Conservation (phyloP, 2,329 filamentous ascomycete genomes). For the Phaeophleospora eucalypticola region DNA sequence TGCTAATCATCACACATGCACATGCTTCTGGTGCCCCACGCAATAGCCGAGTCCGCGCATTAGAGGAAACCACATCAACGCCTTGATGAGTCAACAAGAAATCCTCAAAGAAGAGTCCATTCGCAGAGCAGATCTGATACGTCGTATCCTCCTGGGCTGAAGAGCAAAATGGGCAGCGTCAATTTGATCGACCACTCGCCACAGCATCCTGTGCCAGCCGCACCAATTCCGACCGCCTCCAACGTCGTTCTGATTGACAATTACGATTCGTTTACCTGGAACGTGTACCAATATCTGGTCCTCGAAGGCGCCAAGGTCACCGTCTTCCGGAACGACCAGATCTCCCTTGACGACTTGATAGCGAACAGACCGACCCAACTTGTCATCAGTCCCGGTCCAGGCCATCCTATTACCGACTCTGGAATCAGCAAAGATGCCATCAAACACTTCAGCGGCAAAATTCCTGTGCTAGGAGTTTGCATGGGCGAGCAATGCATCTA, state of each 20-base stretch:
- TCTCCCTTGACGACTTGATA: constrained; percentile 78
- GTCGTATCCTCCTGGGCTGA: too few species aligned
- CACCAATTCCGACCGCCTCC: constrained; percentile 71
- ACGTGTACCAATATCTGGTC: constrained; percentile 96
- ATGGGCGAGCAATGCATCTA: constrained; percentile 99
- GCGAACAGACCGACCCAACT: constrained; percentile 84
- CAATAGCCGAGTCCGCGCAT: too few species aligned
- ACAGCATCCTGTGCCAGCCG: constrained; percentile 70
- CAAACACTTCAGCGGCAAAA: constrained; percentile 84
- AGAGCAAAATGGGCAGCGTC: constrained; percentile 23
- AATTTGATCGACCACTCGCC: constrained; percentile 76
- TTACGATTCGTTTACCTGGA: constrained; percentile 99
- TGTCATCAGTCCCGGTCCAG: constrained; percentile 90
- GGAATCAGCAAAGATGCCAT: constrained; percentile 92
- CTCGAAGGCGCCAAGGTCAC: constrained; percentile 91
- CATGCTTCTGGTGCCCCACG: too few species aligned
- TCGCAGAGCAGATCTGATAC: neutral
- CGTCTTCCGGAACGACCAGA: constrained; percentile 88
- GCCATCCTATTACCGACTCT: constrained; percentile 85
- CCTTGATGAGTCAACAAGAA: too few species aligned
- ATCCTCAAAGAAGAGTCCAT: neutral
- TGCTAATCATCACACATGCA: neutral
- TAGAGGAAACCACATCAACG: too few species aligned
- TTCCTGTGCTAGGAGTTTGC: constrained; percentile 94
- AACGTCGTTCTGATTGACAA: constrained; percentile 97